phyloP scores from a whole-genome alignment of 345 rosid genomes.

The Citrus maxima region DNA sequence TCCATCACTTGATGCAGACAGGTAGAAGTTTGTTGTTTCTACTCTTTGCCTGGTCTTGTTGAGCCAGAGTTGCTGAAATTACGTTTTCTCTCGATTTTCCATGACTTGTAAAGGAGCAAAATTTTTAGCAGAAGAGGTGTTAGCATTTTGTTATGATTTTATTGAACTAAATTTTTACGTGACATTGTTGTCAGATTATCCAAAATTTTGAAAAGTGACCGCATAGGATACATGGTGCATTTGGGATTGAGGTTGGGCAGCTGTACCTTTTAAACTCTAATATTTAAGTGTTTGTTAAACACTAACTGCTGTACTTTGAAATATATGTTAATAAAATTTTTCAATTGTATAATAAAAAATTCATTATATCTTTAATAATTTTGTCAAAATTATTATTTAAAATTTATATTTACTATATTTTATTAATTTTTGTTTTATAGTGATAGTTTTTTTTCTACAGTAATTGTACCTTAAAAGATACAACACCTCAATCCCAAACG shows the following conservation, averaged over 20 bases:
- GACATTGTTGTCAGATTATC: constrained; percentile 2
- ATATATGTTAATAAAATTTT: no score
- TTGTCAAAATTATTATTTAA: no score
- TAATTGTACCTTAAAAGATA: no score
- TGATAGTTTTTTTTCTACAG: no score
- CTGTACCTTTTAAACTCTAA: accelerated
- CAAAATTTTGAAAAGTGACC: constrained; percentile 6
- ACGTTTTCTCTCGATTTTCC: not conserved
- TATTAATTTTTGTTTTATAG: no score
- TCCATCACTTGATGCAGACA: constrained; percentile 25
- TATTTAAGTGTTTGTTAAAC: no score
- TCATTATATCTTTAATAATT: no score
- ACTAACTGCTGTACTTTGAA: no score
- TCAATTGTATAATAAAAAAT: no score
- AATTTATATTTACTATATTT: no score
- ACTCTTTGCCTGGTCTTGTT: constrained; percentile 1
- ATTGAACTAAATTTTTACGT: constrained; percentile 11
- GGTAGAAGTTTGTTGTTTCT: constrained; percentile 18
- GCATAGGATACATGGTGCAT: not conserved
- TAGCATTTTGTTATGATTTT: not conserved
- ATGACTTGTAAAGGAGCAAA: constrained; percentile 10
- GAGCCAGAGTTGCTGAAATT: not conserved
- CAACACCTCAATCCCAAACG: no score
- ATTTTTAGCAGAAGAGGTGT: not conserved
- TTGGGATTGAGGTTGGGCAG: no score